A percentile compares a stretch with the other conserved stretches of the same genome.
Evolutionary conservation across 257 asterid species (phyloP).

Genomic region (Penstemon davidsonii): DNA sequence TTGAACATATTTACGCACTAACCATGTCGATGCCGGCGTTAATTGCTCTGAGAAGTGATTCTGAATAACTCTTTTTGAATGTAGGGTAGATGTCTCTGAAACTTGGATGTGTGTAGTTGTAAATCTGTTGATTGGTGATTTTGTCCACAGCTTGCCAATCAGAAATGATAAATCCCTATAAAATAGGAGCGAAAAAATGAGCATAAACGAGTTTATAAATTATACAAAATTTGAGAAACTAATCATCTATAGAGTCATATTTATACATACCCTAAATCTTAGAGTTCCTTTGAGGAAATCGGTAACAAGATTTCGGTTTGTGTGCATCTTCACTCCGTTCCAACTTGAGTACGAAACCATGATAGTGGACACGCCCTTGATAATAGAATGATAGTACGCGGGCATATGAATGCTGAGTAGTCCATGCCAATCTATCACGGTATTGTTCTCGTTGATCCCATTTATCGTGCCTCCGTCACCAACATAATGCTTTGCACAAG

Average conservation of each 20-base stretch:
- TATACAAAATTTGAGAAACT: neutral
- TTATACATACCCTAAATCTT: slow-evolving; percentile 14
- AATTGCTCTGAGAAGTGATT: slow-evolving; percentile 8
- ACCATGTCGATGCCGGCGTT: slow-evolving; percentile 28
- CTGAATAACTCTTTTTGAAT: slow-evolving; percentile 2
- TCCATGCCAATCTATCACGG: slow-evolving; percentile 20
- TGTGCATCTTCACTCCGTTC: slow-evolving; percentile 26
- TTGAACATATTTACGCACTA: neutral
- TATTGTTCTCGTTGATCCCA: slow-evolving; percentile 23
- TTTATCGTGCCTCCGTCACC: slow-evolving; percentile 23
- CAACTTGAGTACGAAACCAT: slow-evolving; percentile 23
- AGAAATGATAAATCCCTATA: slow-evolving; percentile 24
- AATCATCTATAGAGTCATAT: neutral
- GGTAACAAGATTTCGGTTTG: slow-evolving; percentile 9
- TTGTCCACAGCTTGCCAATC: slow-evolving; percentile 26
- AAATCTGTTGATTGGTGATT: neutral
- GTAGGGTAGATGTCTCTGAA: slow-evolving; percentile 12
- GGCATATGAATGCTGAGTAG: slow-evolving; percentile 25
- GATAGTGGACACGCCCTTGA: slow-evolving; percentile 19
- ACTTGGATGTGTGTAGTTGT: slow-evolving; percentile 1
- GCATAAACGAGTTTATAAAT: neutral
- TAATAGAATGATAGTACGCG: slow-evolving; percentile 11
- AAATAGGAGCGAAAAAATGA: neutral
- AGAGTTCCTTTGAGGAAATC: slow-evolving; percentile 15
- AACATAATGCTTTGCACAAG: slow-evolving; percentile 24